Evolutionary conservation across 1,284 basidiomycete species (phyloP), one percentile per base, ranked within the genome.

Genomic region (Apiotrichum domesticum): DNA sequence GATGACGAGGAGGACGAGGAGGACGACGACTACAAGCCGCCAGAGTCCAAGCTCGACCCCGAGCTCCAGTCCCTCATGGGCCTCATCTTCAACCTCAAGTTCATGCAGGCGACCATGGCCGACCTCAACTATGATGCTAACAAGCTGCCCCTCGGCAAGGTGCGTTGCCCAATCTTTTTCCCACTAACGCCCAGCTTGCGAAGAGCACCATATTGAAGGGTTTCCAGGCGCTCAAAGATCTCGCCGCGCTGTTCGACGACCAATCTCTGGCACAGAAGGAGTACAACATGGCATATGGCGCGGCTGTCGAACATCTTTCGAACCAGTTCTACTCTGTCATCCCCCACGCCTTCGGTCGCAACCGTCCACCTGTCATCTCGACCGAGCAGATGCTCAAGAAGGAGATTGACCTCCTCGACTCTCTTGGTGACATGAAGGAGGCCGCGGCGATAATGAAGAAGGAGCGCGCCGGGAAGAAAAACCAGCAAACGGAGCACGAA

Each of bases 81-180:
- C 21, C 77, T 85, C 43, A 84, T 85, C 45, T 85, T 85, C 77
- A 68, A 66, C 55, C 48, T 40, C 33, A 32, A 46, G 15, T 67
- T 52, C 60, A 82, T 85, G 47, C 79, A 83, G 49, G 82, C 81
- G 0, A 78, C 80, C 32, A 69, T 86, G 64, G 81, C 81, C n/a
- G 81, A 82, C 3, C 83, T 86, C 83, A 85, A 85, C 65, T 86
- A 86, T 63, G 84, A 86, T 65, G 84, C 83, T 3, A 83, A 83
- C 63, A 86, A 86, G 66, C 77, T 86, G 29, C 85, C 85, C 13
- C 79, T 86, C 9, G 84, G 82, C 9, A 70, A 73, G 47, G 47
- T 40, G 13, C 9, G n/a, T 13, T 4, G 1, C 8, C 2, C 7
- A 21, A 21, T 21, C 21, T 21, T 21, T 21, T 21, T 21, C 47